These are phyloP conservation scores for Curvularia lunata DNA, from an alignment of 2,329 filamentous ascomycete species.

Conservation along the genomic window DNA sequence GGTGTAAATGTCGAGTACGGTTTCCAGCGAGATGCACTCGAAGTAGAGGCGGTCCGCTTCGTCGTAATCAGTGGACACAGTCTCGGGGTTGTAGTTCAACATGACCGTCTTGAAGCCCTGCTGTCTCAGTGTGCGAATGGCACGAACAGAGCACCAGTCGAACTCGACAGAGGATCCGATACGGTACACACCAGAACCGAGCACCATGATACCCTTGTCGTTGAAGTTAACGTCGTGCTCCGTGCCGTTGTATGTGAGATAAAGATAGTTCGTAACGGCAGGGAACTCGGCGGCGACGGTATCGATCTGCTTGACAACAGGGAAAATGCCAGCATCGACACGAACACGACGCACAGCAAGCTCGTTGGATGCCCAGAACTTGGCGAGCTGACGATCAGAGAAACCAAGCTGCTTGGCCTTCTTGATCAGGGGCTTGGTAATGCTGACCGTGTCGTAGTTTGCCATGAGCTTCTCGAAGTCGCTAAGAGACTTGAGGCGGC, in stretches of 20 bases:
- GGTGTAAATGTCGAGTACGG: conserved; percentile 90
- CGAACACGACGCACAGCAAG: conserved; percentile 83
- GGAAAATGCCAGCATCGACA: conserved; percentile 83
- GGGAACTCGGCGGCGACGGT: conserved; percentile 98
- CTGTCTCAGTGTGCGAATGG: conserved; percentile 86
- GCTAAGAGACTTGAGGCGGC: conserved; percentile 86
- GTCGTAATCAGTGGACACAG: conserved; percentile 88
- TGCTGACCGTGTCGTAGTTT: conserved; percentile 69
- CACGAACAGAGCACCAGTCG: conserved; percentile 97
- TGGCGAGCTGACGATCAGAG: conserved; percentile 89
- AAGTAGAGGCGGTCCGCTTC: conserved; percentile 96
- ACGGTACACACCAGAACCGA: conserved; percentile 94
- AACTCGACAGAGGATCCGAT: conserved; percentile 99
- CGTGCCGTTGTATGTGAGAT: conserved; percentile 91
- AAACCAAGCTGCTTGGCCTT: conserved; percentile 94
- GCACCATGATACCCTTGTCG: conserved; percentile 93
- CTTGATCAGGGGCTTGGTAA: conserved; percentile 70
- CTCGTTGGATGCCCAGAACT: conserved; percentile 94
- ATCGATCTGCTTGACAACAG: conserved; percentile 97
- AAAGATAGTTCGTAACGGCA: conserved; percentile 92
- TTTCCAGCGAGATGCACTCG: conserved; percentile 91
- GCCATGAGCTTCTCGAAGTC: conserved; percentile 85
- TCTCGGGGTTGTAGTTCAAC: conserved; percentile 85
- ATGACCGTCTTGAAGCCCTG: conserved; percentile 92
- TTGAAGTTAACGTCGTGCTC: conserved; percentile 84